phyloP scores from a whole-genome alignment of 1,284 basidiomycete species.

The Heliocybe sulcata region DNA sequence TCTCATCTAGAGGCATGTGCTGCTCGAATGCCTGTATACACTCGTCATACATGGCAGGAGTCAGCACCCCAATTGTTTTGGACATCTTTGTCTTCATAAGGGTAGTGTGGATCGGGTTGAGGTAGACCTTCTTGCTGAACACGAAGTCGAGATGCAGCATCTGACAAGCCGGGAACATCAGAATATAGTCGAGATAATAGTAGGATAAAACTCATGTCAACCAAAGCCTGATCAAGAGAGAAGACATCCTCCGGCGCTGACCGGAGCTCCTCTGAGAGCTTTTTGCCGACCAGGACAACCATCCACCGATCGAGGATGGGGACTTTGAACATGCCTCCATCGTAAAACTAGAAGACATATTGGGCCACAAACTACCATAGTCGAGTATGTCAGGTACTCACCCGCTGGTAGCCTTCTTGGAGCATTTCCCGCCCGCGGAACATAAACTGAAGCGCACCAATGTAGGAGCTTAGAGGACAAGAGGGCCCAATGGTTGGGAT shows the following conservation, averaged over 20 bases:
- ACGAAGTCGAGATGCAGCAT: not conserved
- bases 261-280: conserved; percentile 25
- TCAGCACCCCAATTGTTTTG: conserved; percentile 9
- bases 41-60: conserved; percentile 12
- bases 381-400: not conserved
- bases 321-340: conserved; percentile 23
- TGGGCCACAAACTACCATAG: not conserved
- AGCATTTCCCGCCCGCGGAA: not conserved
- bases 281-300: conserved; percentile 22
- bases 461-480: not conserved
- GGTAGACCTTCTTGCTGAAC: conserved; percentile 1
- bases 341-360: conserved; percentile 10
- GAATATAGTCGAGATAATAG: not conserved
- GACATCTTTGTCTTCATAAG: conserved; percentile 13
- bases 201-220: conserved; percentile 15
- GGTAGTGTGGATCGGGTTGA: conserved; percentile 9
- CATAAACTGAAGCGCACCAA: not conserved
- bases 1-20: conserved; percentile 4
- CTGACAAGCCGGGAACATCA: not conserved
- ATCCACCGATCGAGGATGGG: conserved; percentile 22
- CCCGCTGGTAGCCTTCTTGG: not conserved
- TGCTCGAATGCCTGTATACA: conserved; percentile 8
- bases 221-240: conserved; percentile 20
- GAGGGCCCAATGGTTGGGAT: not conserved
- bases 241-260: conserved; percentile 24